Evolutionary conservation across 371 early-diverging fungal genomes (phyloP), one percentile per base, ranked within the genome.

Genomic region (Syncephalastrum contaminatum): DNA sequence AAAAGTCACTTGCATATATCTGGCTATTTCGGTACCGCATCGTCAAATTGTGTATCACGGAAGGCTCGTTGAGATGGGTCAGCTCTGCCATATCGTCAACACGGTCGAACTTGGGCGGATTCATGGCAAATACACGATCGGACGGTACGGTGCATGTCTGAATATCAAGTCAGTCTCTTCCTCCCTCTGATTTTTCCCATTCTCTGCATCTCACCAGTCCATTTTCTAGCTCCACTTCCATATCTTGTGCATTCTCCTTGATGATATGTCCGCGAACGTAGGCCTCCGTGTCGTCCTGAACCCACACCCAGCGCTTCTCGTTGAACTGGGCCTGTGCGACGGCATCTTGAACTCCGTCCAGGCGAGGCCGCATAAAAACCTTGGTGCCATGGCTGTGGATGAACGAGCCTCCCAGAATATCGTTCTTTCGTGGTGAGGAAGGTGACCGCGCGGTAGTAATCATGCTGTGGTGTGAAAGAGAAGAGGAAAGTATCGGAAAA

Each of bases 71-170:
- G 48, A 99, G 78, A 75, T 99, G 88, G 1, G 94, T 90, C 64
- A 99, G 72, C 50, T 95, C 95, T 20, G 99, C 99, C 97, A 99
- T 95, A 80, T 99, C 99, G 46, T 98, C 99, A 43, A 91, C 94
- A 59, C 88, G 85, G 71, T 99, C 99, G 70, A 99, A 99, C 77
- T 99, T 99, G 42, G 97, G 95, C 36, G 99, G 99, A 61, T 99
- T 99, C 91, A 98, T 97, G 74, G 97, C 94, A 54, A 94, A 90
- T 2, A 94, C 87, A 46, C 89, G 88, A 56, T 88, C 90, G 56
- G 84, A 71, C 60, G 85, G 77, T 41, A 92, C 87, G 5, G 70
- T 71, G 30, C 75, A 72, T 54, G 84, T 75, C 90, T 90, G 60
- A 18, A 30, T 44, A 5, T 18, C 15, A 4, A 15, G 14, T 51